Evolutionary conservation across 352 stramenopile species (phyloP), one percentile per base, ranked within the genome.

Genomic region (Phytophthora niederhauseri): DNA sequence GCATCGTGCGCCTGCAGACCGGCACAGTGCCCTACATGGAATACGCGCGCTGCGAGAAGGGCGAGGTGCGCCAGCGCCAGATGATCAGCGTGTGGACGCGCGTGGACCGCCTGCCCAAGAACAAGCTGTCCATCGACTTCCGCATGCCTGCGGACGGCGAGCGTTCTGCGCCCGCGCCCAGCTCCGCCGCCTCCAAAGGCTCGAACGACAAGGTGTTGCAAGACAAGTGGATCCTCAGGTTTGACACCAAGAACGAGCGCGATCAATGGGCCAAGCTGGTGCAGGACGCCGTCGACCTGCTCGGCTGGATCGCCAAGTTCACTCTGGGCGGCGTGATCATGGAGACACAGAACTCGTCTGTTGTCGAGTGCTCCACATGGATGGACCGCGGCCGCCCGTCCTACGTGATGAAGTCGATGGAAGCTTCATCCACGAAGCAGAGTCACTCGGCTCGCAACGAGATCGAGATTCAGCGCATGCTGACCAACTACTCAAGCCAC

Each of bases 401-500:
- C 11, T 90, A 81, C 67, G 78, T 91, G 50, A 81, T 92, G 62
- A 92, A 92, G 76, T 73, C 73, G 26, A 87, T 91, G 70, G 38
- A 78, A 59, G 73, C 72, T n/a, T 71, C 77, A 51, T 80, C 75
- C 3, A 75, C 81, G 56, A 87, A 89, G 56, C 68, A 80, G 46
- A 80, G 68, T 49, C 60, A 76, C 20, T 74, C 57, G 30, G 79
- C 83, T 55, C 81, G 83, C 53, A 87, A 85, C 41, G 84, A 92
- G 71, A 88, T 90, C 57, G 72, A 76, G 43, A 72, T 92, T 41
- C 80, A 90, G 68, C 81, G 86, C 46, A 63, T 81, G 70, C 72
- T 93, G n/a, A 89, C 81, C n/a, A 87, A 91, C 68, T 87, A 84
- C 38, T 80, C 81, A 11, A 88, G 55, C 49, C 84, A 93, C 65